Evolutionary conservation across 2,329 filamentous ascomycete species (phyloP).

Genomic region (Capronia americana): DNA sequence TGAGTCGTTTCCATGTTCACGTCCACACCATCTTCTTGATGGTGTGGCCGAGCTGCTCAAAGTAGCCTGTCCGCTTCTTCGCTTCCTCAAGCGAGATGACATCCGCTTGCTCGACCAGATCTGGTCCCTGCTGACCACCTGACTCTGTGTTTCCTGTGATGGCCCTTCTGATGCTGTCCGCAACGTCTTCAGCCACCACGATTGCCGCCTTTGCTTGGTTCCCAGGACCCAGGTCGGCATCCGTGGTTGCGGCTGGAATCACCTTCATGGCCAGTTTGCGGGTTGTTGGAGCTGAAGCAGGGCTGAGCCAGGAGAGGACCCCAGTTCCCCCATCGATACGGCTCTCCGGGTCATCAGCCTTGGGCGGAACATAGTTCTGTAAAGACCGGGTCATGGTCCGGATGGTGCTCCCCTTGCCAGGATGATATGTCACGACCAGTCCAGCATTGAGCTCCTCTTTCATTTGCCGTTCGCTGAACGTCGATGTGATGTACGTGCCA

Average conservation of each 20-base stretch:
- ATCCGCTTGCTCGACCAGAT: slow-evolving; percentile 63
- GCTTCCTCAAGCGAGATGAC: slow-evolving; percentile 87
- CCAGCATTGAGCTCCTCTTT: slow-evolving; percentile 84
- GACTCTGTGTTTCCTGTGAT: slow-evolving; percentile 50
- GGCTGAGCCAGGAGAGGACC: slow-evolving; percentile 49
- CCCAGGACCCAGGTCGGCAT: slow-evolving; percentile 12
- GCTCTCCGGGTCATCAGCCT: slow-evolving; percentile 32
- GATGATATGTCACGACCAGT: slow-evolving; percentile 77
- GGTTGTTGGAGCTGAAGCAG: slow-evolving; percentile 40
- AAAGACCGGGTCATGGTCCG: slow-evolving; percentile 87
- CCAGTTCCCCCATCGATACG: slow-evolving; percentile 47
- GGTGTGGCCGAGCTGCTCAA: slow-evolving; percentile 87
- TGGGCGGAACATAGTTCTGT: slow-evolving; percentile 60
- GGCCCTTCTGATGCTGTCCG: slow-evolving; percentile 76
- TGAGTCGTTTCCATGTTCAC: slow-evolving; percentile 41
- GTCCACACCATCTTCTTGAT: slow-evolving; percentile 94
- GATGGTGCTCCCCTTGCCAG: slow-evolving; percentile 72
- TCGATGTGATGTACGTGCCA: slow-evolving; percentile 90
- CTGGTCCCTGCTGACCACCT: slow-evolving; percentile 38
- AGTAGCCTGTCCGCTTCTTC: slow-evolving; percentile 80
- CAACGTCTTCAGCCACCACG: slow-evolving; percentile 68
- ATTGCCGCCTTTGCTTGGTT: slow-evolving; percentile 12
- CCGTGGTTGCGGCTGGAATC: slow-evolving; percentile 41
- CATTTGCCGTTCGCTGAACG: slow-evolving; percentile 75
- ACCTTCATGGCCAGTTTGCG: slow-evolving; percentile 54